Base-by-base conservation (phyloP, 176 grass and related monocot genomes). In the Triticum monococcum region DNA sequence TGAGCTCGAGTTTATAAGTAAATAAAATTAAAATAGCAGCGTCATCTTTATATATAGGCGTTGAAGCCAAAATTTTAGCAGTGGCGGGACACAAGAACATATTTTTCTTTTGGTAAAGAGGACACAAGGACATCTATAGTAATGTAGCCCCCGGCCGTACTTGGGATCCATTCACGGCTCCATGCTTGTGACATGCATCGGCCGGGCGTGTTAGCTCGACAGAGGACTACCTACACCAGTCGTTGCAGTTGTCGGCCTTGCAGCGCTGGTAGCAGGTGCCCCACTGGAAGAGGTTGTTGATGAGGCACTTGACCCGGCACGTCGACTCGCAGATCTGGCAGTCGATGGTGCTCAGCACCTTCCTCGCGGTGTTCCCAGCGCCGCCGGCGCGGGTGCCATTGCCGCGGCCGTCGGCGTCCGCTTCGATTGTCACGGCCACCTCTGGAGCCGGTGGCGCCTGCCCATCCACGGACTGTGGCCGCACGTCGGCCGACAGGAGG, bases 211-310 rank as follows among this genome's bases (percentile, higher is more conserved):
- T 12, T 9, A 17, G n/a, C 12, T 12, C 2, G 17, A 12, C 13
- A 0, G 16, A 3, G 0, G 7, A 22, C 80, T 89, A 81, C 78
- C 85, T 64, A 54, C 89, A 91, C 89, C 89, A 87, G 35, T 84
- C 89, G 89, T 87, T 91, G 85, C 89, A 91, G 75, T 87, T 91
- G 75, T 91, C 89, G 35, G 46, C 4, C 89, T 80, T 91, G 85
- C 89, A 87, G 2, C 43, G 85, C 81, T 75, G 75, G 81, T 84
- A 91, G 89, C 89, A 91, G 0, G 2, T 61, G 75, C 85, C 89
- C 89, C 89, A 91, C 85, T 87, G 89, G 85, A 91, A 91, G 68
- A 91, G 80, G 68, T 80, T 83, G 85, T 84, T 91, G 75, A 91
- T 45, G 75, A 91, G 89, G 81, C 85, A 87, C 89, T 91, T 91